Evolutionary conservation across 306 rosid genomes (phyloP).

Genomic region (Cucurbita pepo): DNA sequence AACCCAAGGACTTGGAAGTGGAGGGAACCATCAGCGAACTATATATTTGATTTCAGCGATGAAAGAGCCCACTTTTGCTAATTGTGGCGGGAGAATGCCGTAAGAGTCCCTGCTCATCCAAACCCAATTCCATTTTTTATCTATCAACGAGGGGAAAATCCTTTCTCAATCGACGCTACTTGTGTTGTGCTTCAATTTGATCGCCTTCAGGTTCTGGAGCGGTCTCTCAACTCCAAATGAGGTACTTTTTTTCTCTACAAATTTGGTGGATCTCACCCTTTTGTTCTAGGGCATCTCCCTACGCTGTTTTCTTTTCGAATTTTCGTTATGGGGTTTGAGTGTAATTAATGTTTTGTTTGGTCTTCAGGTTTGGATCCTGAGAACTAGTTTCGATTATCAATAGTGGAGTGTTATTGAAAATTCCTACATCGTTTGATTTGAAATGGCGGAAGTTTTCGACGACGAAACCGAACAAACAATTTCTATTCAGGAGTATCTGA

Average conservation of each 20-base stretch:
- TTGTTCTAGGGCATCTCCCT: not conserved
- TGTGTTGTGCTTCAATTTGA: not conserved
- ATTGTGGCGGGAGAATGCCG: slow-evolving; percentile 15
- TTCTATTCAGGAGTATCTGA: slow-evolving; percentile 64
- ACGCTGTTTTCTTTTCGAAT: not conserved
- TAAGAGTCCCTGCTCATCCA: slow-evolving; percentile 1
- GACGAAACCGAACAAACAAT: slow-evolving; percentile 59
- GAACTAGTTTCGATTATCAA: not conserved
- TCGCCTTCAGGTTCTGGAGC: not conserved
- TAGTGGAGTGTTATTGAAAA: not conserved
- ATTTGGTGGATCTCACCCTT: not conserved
- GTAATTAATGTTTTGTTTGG: not conserved
- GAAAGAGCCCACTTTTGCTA: not conserved
- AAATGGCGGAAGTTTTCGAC: slow-evolving; percentile 48
- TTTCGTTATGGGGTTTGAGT: not conserved
- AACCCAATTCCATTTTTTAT: not conserved
- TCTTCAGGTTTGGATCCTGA: slow-evolving; percentile 12
- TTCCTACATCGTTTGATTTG: not conserved
- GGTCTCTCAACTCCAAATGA: not conserved
- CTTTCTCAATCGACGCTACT: not conserved
- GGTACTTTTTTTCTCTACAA: not conserved
- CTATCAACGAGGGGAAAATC: not conserved
- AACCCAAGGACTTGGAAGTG: not conserved
- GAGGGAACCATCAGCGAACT: not conserved
- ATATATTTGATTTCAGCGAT: not conserved